Percentiles rank a stretch among this genome's conserved stretches.
These are phyloP conservation scores for Noccaea bulbosa DNA, from an alignment of 345 rosid species.

Conservation along the genomic window DNA sequence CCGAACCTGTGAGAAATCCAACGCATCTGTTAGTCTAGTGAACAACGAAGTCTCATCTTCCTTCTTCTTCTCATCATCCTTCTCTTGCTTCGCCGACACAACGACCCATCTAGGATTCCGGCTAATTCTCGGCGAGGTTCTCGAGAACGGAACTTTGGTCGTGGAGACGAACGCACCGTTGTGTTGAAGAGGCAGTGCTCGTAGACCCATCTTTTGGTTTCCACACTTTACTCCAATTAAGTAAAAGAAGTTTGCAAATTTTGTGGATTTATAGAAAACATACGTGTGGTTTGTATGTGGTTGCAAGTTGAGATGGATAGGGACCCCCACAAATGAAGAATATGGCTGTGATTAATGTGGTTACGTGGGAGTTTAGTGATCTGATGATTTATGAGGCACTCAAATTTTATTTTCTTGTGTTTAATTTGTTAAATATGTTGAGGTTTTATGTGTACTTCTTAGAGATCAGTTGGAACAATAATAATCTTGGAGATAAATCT, in stretches of 20 bases:
- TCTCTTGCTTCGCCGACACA: constrained; percentile 43
- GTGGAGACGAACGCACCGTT: constrained; percentile 31
- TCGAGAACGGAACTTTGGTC: constrained; percentile 25
- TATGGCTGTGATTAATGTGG: constrained; percentile 36
- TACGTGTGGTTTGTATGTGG: constrained; percentile 24
- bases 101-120: constrained; percentile 43
- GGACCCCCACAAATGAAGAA: constrained; percentile 34
- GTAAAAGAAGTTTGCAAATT: not conserved
- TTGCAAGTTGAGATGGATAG: constrained; percentile 1
- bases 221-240: not conserved
- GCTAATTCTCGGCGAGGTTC: constrained; percentile 32
- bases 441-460: not conserved
- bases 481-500: too few relatives aligned
- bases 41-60: constrained; percentile 67
- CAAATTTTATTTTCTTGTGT: not conserved
- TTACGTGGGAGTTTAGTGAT: constrained; percentile 43
- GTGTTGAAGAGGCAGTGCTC: constrained; percentile 42
- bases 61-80: constrained; percentile 45
- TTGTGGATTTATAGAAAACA: not conserved
- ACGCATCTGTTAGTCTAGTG: constrained; percentile 70
- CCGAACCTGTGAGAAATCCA: constrained; percentile 82
- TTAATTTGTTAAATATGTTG: not conserved
- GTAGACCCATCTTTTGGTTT: constrained; percentile 36
- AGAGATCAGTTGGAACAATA: constrained; percentile 15
- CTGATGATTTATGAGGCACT: constrained; percentile 38